Base-by-base conservation (phyloP, 805 yeast species). In the Metschnikowia rubicola region DNA sequence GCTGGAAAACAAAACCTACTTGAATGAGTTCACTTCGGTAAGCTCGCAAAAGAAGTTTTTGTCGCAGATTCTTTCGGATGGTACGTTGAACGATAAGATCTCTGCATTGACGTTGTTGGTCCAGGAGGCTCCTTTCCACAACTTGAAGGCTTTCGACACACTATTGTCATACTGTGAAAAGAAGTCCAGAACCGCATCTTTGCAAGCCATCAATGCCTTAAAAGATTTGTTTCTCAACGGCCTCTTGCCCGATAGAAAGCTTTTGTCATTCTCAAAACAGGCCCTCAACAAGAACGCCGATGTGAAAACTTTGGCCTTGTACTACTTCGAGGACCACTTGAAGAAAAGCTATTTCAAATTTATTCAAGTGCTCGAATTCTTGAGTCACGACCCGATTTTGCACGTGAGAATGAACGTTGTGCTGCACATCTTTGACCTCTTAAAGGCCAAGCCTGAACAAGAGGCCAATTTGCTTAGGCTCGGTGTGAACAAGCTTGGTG, bases 111-210 rank as follows among this genome's bases (percentile, higher is more conserved):
- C 99, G 0, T 79, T 94, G 62, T 74, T 94, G 62, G 80, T 91
- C 40, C 98, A 94, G 64, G 98, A 94, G 70, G 91, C 97, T 2
- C 99, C 99, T 7, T 64, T 90, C 45, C 98, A 94, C 63, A 87
- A 92, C 57, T 61, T 84, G 43, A 87, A 88, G 63, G 88, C 96
- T 0, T 73, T 94, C 47, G 96, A 88, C 54, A 85, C 84, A 34
- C 69, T 94, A 53, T 63, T 87, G 52, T 77, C 80, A 5, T 87
- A 84, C 70, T 88, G 97, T 66, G 85, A 83, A 57, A 90, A 92
- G 72, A 94, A 94, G 70, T 84, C 96, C 17, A 81, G 97, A 72
- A 90, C 94, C 38, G 95, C 96, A 4, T 89, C 97, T 13, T 71
- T 91, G 55, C 96, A 89, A 65, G 88, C 96, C 46, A 79, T 92